These are phyloP conservation scores for Ilex asprella DNA, from an alignment of 257 asterid genomes.

Conservation along the genomic window DNA sequence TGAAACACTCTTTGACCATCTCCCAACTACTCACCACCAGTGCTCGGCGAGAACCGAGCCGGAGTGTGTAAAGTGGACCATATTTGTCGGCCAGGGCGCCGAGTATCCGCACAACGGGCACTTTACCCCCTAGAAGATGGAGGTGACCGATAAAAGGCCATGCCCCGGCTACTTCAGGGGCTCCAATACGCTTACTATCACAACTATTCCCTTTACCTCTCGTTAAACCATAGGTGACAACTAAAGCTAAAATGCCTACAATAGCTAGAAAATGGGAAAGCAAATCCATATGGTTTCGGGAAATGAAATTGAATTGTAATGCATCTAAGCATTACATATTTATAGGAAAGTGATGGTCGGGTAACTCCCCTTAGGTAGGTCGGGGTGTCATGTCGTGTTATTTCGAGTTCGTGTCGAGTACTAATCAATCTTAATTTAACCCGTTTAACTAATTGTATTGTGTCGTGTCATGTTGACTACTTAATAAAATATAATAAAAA, in stretches of 20 bases:
- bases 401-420: too few relatives aligned
- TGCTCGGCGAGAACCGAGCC: slow-evolving; percentile 15
- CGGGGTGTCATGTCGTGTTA: too few relatives aligned
- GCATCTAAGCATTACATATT: too few relatives aligned
- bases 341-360: too few relatives aligned
- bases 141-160: slow-evolving; percentile 36
- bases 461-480: too few relatives aligned
- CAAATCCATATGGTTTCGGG: slow-evolving; percentile 10
- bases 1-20: slow-evolving; percentile 17
- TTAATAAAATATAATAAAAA: too few relatives aligned
- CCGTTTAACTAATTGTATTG: too few relatives aligned
- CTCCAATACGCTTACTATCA: neutral
- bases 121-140: slow-evolving; percentile 11
- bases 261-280: neutral
- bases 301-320: neutral
- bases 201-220: neutral
- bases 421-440: too few relatives aligned
- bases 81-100: slow-evolving; percentile 10
- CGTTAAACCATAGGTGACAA: neutral
- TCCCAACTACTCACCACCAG: slow-evolving; percentile 18
- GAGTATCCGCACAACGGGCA: slow-evolving; percentile 1
- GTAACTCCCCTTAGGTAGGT: too few relatives aligned
- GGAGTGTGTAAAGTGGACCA: slow-evolving; percentile 6
- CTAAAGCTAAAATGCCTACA: slow-evolving; percentile 5
- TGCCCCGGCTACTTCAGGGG: slow-evolving; percentile 23